Evolutionary conservation across 352 stramenopile species (phyloP).

Genomic region (Globisporangium solare): DNA sequence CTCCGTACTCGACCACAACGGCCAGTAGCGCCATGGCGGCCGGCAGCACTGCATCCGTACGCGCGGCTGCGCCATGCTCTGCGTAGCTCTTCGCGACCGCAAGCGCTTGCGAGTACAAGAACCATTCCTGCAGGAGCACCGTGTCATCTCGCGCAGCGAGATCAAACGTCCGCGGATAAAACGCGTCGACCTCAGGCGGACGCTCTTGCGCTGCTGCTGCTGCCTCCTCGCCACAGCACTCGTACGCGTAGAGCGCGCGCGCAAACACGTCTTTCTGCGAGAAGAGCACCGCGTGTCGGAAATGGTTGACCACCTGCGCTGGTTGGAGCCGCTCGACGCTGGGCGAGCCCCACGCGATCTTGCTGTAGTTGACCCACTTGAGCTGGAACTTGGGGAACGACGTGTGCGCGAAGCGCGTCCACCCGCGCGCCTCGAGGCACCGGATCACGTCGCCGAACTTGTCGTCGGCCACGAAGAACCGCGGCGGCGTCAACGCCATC

Average conservation of each 20-base stretch:
- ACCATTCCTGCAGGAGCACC: constrained; percentile 30
- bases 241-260: constrained; percentile 27
- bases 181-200: constrained; percentile 27
- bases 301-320: constrained; percentile 58
- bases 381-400: constrained; percentile 54
- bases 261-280: constrained; percentile 61
- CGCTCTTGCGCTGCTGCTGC: not conserved
- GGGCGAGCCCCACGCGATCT: constrained; percentile 47
- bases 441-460: constrained; percentile 54
- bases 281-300: constrained; percentile 55
- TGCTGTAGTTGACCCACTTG: constrained; percentile 70
- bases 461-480: constrained; percentile 47
- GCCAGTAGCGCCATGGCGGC: constrained; percentile 7
- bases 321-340: not conserved
- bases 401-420: constrained; percentile 48
- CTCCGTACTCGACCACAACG: not conserved
- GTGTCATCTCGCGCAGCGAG: constrained; percentile 10
- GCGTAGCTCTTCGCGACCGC: constrained; percentile 29
- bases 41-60: not conserved
- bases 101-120: constrained; percentile 45
- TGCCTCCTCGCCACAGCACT: not conserved
- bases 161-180: constrained; percentile 52
- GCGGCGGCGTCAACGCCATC: constrained; percentile 9
- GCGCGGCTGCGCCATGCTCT: not conserved
- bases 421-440: constrained; percentile 30